A percentile compares a stretch with the other conserved stretches of the same genome.
Conservation (phyloP, 192 early-diverging fungal species). For the Entomortierella lignicola region DNA sequence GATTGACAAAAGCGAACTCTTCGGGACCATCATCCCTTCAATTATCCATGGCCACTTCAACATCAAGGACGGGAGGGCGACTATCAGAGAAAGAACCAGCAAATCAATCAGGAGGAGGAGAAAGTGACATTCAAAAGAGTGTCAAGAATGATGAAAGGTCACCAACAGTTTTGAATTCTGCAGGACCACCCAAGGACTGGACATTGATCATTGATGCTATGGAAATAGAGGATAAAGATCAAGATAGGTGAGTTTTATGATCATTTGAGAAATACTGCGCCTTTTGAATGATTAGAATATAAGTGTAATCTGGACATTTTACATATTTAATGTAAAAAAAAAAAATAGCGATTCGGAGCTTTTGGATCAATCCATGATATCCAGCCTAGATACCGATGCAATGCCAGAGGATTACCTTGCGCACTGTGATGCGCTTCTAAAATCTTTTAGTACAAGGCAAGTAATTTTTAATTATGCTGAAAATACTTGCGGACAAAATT, state of each 20-base stretch:
- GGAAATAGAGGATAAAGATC: constrained; percentile 23
- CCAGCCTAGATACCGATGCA: constrained; percentile 33
- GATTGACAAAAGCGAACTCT: not conserved
- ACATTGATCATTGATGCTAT: constrained; percentile 38
- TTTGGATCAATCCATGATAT: constrained; percentile 40
- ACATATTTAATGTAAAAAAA: no score
- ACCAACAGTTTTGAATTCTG: not conserved
- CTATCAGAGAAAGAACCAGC: not conserved
- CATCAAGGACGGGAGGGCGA: not conserved
- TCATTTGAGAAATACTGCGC: no score
- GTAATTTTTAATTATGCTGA: no score
- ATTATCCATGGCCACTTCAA: constrained; percentile 4
- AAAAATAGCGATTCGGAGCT: constrained; percentile 40
- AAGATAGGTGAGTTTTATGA: constrained; percentile 23
- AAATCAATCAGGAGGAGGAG: not conserved
- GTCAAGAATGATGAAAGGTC: not conserved
- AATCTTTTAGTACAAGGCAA: constrained; percentile 38
- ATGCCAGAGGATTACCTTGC: constrained; percentile 31
- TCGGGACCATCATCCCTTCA: constrained; percentile 11
- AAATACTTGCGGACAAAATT: no score
- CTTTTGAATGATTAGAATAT: no score
- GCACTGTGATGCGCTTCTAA: constrained; percentile 35
- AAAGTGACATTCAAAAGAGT: not conserved
- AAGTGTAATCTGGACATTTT: no score
- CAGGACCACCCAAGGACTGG: constrained; percentile 26